A percentile compares a stretch with the other conserved stretches of the same genome.
phyloP scores from a whole-genome alignment of 2,329 filamentous ascomycete genomes.

The Monilinia polystroma region DNA sequence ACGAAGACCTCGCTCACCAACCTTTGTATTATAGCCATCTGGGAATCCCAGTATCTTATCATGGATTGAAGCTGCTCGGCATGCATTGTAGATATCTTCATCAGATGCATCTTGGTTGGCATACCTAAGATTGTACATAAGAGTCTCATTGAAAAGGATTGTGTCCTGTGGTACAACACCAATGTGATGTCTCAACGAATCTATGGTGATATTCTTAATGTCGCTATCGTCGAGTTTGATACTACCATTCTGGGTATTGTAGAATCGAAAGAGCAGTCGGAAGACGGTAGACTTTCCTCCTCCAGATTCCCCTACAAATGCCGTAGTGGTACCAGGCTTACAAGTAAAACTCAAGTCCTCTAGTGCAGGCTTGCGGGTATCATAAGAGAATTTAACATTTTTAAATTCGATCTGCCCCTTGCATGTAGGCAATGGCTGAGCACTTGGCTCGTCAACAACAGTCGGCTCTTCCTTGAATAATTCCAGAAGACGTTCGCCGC shows the following conservation, averaged over 20 bases:
- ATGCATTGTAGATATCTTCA: constrained; percentile 78
- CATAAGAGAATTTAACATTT: constrained; percentile 88
- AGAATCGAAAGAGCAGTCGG: constrained; percentile 93
- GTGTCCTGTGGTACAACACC: constrained; percentile 97
- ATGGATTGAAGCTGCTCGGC: constrained; percentile 84
- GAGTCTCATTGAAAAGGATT: constrained; percentile 86
- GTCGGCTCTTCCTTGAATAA: constrained; percentile 95
- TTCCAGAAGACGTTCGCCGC: constrained; percentile 90
- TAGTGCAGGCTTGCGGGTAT: constrained; percentile 79
- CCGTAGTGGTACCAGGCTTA: constrained; percentile 85
- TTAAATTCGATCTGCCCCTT: constrained; percentile 82
- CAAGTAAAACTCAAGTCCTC: constrained; percentile 83
- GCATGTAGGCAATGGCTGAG: constrained; percentile 63
- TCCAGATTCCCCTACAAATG: constrained; percentile 93
- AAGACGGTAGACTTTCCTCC: constrained; percentile 97
- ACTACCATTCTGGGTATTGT: constrained; percentile 76
- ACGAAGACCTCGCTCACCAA: constrained; percentile 83
- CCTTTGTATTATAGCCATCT: constrained; percentile 83
- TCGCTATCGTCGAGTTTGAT: constrained; percentile 84
- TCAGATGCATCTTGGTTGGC: constrained; percentile 79
- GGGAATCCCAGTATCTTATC: constrained; percentile 89
- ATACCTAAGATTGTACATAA: constrained; percentile 94
- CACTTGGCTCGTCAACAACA: constrained; percentile 73
- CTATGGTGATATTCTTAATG: constrained; percentile 83
- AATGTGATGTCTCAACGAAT: constrained; percentile 87